Conservation (phyloP, 2,329 filamentous ascomycete genomes). For the Alternaria brassicicola region DNA sequence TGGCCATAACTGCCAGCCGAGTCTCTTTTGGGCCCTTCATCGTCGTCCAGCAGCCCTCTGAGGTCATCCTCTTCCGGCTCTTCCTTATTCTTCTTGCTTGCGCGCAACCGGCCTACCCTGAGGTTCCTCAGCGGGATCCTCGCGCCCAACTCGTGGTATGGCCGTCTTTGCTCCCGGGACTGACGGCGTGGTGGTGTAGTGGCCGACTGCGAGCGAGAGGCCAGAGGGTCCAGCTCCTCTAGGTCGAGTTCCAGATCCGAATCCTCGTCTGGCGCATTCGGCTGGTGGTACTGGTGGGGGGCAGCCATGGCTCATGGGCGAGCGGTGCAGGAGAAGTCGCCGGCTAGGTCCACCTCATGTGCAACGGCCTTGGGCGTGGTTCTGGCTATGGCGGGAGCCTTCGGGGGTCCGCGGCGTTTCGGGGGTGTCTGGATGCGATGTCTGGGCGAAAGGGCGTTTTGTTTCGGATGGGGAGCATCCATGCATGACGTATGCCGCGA, state of each 20-base stretch:
- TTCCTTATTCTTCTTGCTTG: slow-evolving; percentile 46
- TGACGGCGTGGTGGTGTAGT: slow-evolving; percentile 33
- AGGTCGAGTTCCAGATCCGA: slow-evolving; percentile 79
- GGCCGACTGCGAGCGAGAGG: slow-evolving; percentile 31
- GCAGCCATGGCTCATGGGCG: slow-evolving; percentile 54
- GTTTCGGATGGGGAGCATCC: slow-evolving; percentile 7
- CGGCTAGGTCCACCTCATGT: slow-evolving; percentile 21
- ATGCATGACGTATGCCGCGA: not conserved
- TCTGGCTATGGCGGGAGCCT: slow-evolving; percentile 14
- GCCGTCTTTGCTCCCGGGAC: slow-evolving; percentile 41
- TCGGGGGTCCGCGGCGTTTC: slow-evolving; percentile 35
- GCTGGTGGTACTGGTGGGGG: slow-evolving; percentile 54
- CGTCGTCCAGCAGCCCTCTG: slow-evolving; percentile 69
- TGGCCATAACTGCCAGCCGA: slow-evolving; percentile 65
- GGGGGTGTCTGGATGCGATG: slow-evolving; percentile 16
- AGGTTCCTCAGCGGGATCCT: slow-evolving; percentile 73
- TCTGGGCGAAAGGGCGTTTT: slow-evolving; percentile 22
- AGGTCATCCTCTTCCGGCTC: slow-evolving; percentile 69
- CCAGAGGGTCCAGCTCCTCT: slow-evolving; percentile 74
- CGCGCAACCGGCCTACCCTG: slow-evolving; percentile 56
- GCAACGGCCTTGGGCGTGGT: slow-evolving; percentile 4
- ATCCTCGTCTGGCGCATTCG: slow-evolving; percentile 70
- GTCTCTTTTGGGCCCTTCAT: slow-evolving; percentile 60
- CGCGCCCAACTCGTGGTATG: slow-evolving; percentile 53
- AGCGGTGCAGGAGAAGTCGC: slow-evolving; percentile 4